Base-by-base conservation (phyloP, 129 eudicot genomes). In the Gnaphalium uliginosum region DNA sequence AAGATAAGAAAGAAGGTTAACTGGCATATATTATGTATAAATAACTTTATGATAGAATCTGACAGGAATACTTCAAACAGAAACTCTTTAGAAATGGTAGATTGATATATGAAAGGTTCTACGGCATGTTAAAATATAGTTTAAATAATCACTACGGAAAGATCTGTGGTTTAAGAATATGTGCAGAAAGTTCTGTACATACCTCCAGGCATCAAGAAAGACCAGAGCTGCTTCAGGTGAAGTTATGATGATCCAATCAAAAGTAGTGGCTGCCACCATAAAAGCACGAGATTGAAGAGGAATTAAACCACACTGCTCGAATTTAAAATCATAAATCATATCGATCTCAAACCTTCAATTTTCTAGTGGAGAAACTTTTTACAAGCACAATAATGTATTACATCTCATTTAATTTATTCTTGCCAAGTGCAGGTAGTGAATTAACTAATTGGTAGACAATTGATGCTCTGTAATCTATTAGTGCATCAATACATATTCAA, bases 171-270 rank as follows among this genome's bases (percentile, higher is more conserved):
- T 53, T 57, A 51, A 1, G 22, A 51, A 51, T 51, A 14, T 51
- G 19, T 5, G 19, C 22, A 51, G 7, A 15, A 15, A 37, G 68
- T 39, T 79, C 21, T 35, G 33, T 53, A 56, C 84, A 76, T 81
- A 93, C 98, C 76, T 90, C 98, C 98, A 93, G 69, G 96, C 95
- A 60, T 90, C 90, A 72, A 93, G 90, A 71, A 90, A 93, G 17
- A 93, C 98, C 27, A 56, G 66, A 27, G 87, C 98, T 4, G 98
- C 96, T 79, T 90, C 98, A 23, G 98, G 96, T 62, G 96, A 93
- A 69, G 98, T 90, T 69, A 93, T 85, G 70, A 88, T 69, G 54
- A 90, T 88, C 98, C 96, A 93, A 75, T 93, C 92, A 86, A 93
- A 93, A 39, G 85, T 53, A 76, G 85, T 73, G 37, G 80, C 96